phyloP scores from a whole-genome alignment of 148 eudicot genomes.

The Vaccinium vitisidaea region DNA sequence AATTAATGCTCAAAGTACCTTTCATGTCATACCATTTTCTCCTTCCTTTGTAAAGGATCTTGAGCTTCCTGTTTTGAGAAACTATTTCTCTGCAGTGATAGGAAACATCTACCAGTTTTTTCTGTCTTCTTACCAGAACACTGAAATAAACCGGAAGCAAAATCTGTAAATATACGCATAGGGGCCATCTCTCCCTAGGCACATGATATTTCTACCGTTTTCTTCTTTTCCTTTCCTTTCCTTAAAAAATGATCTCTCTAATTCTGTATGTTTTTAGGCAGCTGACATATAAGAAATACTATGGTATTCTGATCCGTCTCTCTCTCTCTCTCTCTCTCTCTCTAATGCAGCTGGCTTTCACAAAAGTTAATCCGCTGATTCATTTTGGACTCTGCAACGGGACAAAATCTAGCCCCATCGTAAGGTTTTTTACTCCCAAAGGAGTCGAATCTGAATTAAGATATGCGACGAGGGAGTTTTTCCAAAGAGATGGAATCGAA shows the following conservation, averaged over 20 bases:
- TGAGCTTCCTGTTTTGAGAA: not conserved
- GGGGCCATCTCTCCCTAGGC: no score
- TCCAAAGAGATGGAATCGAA: constrained; percentile 54
- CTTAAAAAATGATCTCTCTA: not conserved
- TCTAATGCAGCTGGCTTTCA: constrained; percentile 54
- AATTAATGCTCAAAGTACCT: not conserved
- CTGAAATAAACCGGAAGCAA: not conserved
- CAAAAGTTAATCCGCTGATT: constrained; percentile 61
- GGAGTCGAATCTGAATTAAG: constrained; percentile 70
- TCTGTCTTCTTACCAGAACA: not conserved
- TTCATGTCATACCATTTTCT: not conserved
- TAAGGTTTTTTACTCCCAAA: constrained; percentile 68
- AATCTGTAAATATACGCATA: not conserved
- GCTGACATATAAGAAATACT: not conserved
- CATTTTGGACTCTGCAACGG: constrained; percentile 92
- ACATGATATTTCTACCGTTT: no score
- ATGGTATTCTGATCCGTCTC: not conserved
- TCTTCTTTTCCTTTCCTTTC: no score
- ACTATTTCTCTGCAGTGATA: not conserved
- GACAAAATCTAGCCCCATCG: constrained; percentile 68
- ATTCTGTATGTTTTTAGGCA: not conserved
- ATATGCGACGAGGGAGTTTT: constrained; percentile 67
- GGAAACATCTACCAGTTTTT: not conserved
- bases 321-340: constrained; percentile 6
- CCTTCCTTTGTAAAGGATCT: not conserved